Percentiles rank a stretch among this genome's conserved stretches.
Evolutionary conservation across 176 grass and related monocot genomes (phyloP).

Genomic region (Olyra latifolia): DNA sequence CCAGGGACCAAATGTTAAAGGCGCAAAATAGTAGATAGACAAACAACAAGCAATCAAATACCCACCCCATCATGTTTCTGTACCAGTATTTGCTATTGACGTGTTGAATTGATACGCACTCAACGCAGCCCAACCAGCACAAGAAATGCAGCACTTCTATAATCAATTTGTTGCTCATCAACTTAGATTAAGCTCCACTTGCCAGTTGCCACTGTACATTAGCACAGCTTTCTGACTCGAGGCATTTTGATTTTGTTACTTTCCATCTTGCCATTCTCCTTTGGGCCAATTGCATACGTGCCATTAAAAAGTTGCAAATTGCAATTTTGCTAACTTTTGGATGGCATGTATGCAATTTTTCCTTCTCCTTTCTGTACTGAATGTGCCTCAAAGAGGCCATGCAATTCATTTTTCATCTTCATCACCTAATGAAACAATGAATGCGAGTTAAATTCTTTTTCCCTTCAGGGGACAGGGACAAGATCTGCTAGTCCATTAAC

Average conservation of each 20-base stretch:
- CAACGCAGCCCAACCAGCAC: not conserved
- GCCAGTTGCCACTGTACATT: not conserved
- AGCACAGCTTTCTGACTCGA: not conserved
- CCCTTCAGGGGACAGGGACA: not conserved
- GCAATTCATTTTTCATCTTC: not conserved
- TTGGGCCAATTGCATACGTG: too few species aligned
- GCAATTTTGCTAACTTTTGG: too few species aligned
- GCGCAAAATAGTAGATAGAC: not conserved
- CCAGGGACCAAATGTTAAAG: not conserved
- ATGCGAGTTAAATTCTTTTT: not conserved
- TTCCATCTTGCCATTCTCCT: not conserved
- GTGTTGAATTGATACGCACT: not conserved
- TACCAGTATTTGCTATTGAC: not conserved
- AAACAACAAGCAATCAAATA: not conserved
- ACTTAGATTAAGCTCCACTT: not conserved
- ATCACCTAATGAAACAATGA: not conserved
- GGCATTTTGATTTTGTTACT: not conserved
- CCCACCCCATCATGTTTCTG: not conserved
- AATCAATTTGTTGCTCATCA: not conserved
- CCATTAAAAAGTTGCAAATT: too few species aligned
- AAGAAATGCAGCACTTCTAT: not conserved
- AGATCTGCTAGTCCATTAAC: constrained; percentile 30
- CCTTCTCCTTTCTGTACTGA: not conserved
- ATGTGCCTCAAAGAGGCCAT: not conserved
- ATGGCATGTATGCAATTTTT: too few species aligned